phyloP scores from a whole-genome alignment of 2,329 filamentous ascomycete genomes.

The Colletotrichum musicola region DNA sequence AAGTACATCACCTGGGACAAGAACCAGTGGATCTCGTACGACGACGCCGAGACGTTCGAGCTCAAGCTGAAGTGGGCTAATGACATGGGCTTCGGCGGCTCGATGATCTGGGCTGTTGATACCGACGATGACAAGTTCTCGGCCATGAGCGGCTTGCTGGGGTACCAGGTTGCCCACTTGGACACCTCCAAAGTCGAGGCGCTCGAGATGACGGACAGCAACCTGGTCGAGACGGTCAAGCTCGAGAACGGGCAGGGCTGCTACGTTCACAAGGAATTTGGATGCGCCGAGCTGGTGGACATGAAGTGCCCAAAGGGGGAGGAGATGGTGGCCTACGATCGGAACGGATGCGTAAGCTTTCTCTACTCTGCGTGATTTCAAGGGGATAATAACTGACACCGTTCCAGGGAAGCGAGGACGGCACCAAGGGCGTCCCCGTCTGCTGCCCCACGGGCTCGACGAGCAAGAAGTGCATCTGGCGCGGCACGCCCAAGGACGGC shows the following conservation, averaged over 20 bases:
- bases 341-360: constrained; percentile 8
- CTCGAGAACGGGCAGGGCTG: neutral
- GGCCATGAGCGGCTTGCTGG: no score
- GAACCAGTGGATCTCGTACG: no score
- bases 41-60: no score
- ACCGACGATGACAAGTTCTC: no score
- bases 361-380: constrained; percentile 38
- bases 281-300: no score
- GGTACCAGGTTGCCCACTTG: no score
- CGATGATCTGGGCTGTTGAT: no score
- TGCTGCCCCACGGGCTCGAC: constrained; percentile 29
- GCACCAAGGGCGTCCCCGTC: constrained; percentile 5
- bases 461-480: constrained; percentile 32
- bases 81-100: no score
- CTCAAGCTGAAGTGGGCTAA: no score
- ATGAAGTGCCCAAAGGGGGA: constrained; percentile 1
- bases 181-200: constrained; percentile 16
- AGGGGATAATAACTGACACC: neutral
- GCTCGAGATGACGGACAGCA: constrained; percentile 34
- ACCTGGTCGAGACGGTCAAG: constrained; percentile 40
- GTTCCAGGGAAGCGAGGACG: neutral
- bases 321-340: constrained; percentile 41
- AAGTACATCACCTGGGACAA: no score
- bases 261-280: no score
- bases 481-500: constrained; percentile 18